Evolutionary conservation across 768 basidiomycete species (phyloP).

Genomic region (Cystofilobasidium bisporidii): DNA sequence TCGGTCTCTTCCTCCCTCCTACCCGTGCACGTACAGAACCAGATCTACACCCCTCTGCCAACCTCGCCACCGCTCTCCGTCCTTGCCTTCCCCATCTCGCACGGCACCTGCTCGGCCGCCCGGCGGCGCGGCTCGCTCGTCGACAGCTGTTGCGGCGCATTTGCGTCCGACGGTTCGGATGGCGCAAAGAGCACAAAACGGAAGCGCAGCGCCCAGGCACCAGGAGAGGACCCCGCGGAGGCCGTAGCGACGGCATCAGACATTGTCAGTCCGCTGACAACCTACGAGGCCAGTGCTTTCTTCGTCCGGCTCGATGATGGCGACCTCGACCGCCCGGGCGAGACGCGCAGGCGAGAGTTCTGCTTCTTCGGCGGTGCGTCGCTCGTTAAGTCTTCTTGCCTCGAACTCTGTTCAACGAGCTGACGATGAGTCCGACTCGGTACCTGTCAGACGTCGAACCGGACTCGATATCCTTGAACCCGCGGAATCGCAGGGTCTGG

Average conservation of each 20-base stretch:
- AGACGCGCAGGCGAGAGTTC: constrained; percentile 48
- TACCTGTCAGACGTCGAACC: constrained; percentile 12
- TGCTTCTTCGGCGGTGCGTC: constrained; percentile 65
- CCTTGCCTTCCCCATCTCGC: constrained; percentile 22
- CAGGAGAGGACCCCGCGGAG: no score
- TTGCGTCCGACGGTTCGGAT: no score
- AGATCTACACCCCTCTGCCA: neutral
- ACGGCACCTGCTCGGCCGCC: constrained; percentile 7
- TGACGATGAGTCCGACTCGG: no score
- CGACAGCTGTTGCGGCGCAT: neutral
- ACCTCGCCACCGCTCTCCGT: constrained; percentile 11
- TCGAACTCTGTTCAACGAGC: no score
- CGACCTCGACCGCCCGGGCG: neutral
- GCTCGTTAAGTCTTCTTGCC: constrained; percentile 59
- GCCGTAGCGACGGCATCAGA: neutral
- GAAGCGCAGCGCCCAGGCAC: neutral
- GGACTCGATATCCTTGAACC: constrained; percentile 49
- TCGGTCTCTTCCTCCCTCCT: neutral
- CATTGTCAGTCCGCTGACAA: neutral
- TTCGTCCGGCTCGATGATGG: constrained; percentile 59
- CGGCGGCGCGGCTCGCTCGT: neutral
- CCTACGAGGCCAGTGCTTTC: constrained; percentile 71
- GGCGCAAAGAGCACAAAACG: neutral
- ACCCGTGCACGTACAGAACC: neutral
- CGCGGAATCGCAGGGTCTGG: constrained; percentile 67